These are phyloP conservation scores for Xerocomellus dryophilus DNA, from an alignment of 768 basidiomycete species.

Conservation along the genomic window DNA sequence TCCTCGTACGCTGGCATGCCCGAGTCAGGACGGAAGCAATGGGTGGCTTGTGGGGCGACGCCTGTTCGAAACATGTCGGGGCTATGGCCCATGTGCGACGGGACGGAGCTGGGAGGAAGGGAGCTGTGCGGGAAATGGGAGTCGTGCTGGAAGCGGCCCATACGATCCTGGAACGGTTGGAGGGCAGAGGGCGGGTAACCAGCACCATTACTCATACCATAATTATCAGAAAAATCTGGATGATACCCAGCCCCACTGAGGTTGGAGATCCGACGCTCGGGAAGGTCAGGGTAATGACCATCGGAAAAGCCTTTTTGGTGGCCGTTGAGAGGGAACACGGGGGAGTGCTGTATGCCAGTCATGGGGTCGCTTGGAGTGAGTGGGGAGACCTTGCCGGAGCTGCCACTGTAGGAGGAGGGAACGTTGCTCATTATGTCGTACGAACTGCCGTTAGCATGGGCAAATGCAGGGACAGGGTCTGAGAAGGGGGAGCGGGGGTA, in stretches of 20 bases:
- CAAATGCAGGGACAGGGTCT: slow-evolving; percentile 60
- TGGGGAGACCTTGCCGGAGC: slow-evolving; percentile 74
- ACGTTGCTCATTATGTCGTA: slow-evolving; percentile 67
- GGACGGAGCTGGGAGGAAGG: slow-evolving; percentile 39
- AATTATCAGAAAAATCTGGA: slow-evolving; percentile 64
- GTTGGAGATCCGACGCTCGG: slow-evolving; percentile 56
- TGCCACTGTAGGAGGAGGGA: slow-evolving; percentile 53
- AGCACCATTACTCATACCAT: slow-evolving; percentile 45
- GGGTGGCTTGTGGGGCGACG: slow-evolving; percentile 70
- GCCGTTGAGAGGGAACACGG: slow-evolving; percentile 44
- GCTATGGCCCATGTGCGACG: slow-evolving; percentile 50
- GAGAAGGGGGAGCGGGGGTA: slow-evolving; percentile 59
- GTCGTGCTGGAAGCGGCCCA: slow-evolving; percentile 55
- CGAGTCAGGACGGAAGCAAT: slow-evolving; percentile 53
- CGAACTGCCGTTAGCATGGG: slow-evolving; percentile 46
- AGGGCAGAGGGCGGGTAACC: slow-evolving; percentile 49
- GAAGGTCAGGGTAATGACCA: slow-evolving; percentile 53
- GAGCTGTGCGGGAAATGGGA: slow-evolving; percentile 47
- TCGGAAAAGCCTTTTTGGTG: slow-evolving; percentile 57
- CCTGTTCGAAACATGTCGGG: slow-evolving; percentile 58
- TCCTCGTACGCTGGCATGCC: slow-evolving; percentile 54
- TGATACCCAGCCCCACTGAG: slow-evolving; percentile 47
- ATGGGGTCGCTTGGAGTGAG: slow-evolving; percentile 68
- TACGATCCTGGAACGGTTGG: slow-evolving; percentile 58
- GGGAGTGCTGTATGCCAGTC: slow-evolving; percentile 51